phyloP scores from a whole-genome alignment of 2,329 filamentous ascomycete species.

The Claviceps capensis region DNA sequence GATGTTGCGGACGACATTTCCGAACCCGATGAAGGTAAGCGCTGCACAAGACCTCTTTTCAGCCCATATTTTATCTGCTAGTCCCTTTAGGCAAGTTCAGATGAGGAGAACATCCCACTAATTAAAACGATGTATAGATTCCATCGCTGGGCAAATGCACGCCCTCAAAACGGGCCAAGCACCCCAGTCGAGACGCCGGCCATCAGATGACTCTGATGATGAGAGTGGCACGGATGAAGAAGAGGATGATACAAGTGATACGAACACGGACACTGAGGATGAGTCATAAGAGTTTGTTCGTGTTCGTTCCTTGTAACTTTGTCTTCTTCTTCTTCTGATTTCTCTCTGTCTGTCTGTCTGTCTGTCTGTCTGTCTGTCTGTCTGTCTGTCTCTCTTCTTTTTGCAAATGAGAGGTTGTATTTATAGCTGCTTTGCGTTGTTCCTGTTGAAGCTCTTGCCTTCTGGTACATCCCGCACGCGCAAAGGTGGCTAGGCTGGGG shows the following conservation, averaged over 20 bases:
- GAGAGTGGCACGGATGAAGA: slow-evolving; percentile 69
- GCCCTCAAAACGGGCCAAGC: slow-evolving; percentile 61
- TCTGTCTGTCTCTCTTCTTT: not conserved
- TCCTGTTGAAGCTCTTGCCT: not conserved
- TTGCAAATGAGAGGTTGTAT: not conserved
- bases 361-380: not conserved
- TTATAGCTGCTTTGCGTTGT: not conserved
- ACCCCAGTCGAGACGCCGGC: slow-evolving; percentile 44
- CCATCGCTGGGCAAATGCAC: slow-evolving; percentile 81
- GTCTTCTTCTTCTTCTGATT: not conserved
- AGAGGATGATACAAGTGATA: slow-evolving; percentile 50
- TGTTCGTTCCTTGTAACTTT: not conserved
- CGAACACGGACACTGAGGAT: slow-evolving; percentile 54
- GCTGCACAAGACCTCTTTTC: not conserved
- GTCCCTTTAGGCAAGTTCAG: no score
- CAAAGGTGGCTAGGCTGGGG: no score
- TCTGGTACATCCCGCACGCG: no score
- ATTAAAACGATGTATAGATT: slow-evolving; percentile 46
- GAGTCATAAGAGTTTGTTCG: slow-evolving; percentile 27
- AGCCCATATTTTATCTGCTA: no score
- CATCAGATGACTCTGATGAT: slow-evolving; percentile 52
- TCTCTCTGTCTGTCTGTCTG: not conserved
- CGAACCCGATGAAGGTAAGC: slow-evolving; percentile 85
- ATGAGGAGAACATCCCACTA: not conserved
- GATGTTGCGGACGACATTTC: slow-evolving; percentile 88